Evolutionary conservation across 371 early-diverging fungal species (phyloP).

Genomic region (Catenaria anguillulae): DNA sequence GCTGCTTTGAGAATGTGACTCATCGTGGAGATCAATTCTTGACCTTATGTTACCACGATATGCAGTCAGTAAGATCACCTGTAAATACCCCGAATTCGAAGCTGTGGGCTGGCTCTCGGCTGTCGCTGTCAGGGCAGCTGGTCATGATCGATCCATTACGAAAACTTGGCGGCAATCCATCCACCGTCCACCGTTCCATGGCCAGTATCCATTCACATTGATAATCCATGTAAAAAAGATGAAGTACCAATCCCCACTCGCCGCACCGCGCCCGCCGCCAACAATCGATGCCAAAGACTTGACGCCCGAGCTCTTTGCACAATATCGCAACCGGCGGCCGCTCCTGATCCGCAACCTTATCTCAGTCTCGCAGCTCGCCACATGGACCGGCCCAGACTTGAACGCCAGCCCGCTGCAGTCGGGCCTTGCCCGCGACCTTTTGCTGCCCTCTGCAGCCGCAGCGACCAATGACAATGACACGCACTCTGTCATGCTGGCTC

Average conservation of each 20-base stretch:
- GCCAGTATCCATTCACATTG: no score
- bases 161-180: no score
- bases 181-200: no score
- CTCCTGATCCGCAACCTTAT: constrained; percentile 15
- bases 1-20: no score
- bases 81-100: no score
- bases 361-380: constrained; percentile 3
- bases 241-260: neutral
- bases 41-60: no score
- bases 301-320: constrained; percentile 11
- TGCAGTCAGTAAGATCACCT: no score
- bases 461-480: neutral
- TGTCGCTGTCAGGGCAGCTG: no score
- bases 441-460: constrained; percentile 9
- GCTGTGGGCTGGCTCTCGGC: no score
- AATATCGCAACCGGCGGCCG: constrained; percentile 15
- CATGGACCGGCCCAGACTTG: constrained; percentile 4
- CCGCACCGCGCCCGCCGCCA: neutral
- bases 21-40: no score
- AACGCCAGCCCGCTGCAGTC: neutral
- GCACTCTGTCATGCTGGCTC: constrained; percentile 15
- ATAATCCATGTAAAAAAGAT: no score
- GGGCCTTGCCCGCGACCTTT: constrained; percentile 9
- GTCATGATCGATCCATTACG: no score
- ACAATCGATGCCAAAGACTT: neutral